phyloP scores from a whole-genome alignment of 345 rosid species.

The Bruguiera parviflora region DNA sequence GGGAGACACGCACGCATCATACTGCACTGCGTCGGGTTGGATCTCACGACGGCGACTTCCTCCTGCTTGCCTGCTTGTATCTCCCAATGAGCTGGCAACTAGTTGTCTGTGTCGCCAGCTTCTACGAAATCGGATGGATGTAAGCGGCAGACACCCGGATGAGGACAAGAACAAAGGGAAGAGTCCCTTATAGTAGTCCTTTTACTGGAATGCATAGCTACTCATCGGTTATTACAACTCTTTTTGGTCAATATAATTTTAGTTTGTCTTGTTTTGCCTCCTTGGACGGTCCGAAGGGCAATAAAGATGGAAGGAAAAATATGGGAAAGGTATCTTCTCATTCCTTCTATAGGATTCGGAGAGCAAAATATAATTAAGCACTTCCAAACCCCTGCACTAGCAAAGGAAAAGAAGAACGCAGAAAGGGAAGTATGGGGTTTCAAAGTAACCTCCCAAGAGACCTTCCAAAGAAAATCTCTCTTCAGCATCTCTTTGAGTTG shows the following conservation, averaged over 20 bases:
- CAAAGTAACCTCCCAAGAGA: slow-evolving; percentile 30
- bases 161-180: slow-evolving; percentile 11
- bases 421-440: slow-evolving; percentile 33
- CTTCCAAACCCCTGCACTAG: not conserved
- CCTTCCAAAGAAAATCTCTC: slow-evolving; percentile 32
- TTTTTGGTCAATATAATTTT: slow-evolving; percentile 24
- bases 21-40: slow-evolving; percentile 4
- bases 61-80: slow-evolving; percentile 10
- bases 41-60: not conserved
- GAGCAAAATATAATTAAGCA: not conserved
- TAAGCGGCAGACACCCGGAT: slow-evolving; percentile 34
- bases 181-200: slow-evolving; percentile 11
- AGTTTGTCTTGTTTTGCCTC: slow-evolving; percentile 30
- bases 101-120: slow-evolving; percentile 18
- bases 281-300: slow-evolving; percentile 5
- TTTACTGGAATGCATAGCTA: not conserved
- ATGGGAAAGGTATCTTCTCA: slow-evolving; percentile 10
- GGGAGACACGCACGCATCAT: slow-evolving; percentile 25
- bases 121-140: slow-evolving; percentile 2
- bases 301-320: slow-evolving; percentile 8
- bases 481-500: slow-evolving; percentile 36
- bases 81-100: slow-evolving; percentile 17
- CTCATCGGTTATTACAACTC: slow-evolving; percentile 38
- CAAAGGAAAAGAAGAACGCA: not conserved
- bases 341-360: not conserved